These are phyloP conservation scores for Protomyces arabidopsidicola DNA, from an alignment of 1,139 yeast genomes.

Conservation along the genomic window DNA sequence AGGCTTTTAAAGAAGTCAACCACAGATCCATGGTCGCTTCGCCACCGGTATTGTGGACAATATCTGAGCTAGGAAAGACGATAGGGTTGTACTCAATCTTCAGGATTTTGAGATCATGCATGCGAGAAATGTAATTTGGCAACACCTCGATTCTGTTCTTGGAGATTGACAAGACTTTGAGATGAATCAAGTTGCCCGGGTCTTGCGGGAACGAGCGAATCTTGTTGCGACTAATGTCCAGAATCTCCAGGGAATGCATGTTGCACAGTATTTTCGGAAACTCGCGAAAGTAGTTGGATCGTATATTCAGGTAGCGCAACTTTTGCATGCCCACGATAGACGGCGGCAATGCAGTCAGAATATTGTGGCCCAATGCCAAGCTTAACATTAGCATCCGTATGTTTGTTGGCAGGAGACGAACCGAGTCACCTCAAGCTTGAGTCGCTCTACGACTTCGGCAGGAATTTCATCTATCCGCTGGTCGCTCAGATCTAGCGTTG, in stretches of 20 bases:
- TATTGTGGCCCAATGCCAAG: slow-evolving; percentile 28
- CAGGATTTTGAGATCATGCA: slow-evolving; percentile 55
- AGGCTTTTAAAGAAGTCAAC: slow-evolving; percentile 49
- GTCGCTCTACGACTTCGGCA: slow-evolving; percentile 43
- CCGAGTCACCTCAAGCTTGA: slow-evolving; percentile 48
- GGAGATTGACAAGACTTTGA: slow-evolving; percentile 55
- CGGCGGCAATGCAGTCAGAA: slow-evolving; percentile 28
- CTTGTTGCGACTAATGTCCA: slow-evolving; percentile 62
- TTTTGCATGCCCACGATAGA: slow-evolving; percentile 45
- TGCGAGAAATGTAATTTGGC: slow-evolving; percentile 53
- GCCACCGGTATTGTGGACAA: slow-evolving; percentile 38
- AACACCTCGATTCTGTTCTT: slow-evolving; percentile 57
- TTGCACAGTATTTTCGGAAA: slow-evolving; percentile 51
- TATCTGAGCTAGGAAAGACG: slow-evolving; percentile 47
- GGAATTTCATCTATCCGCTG: slow-evolving; percentile 41
- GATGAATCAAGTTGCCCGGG: slow-evolving; percentile 42
- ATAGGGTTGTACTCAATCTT: slow-evolving; percentile 70
- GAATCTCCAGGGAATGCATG: slow-evolving; percentile 53
- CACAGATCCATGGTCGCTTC: slow-evolving; percentile 50
- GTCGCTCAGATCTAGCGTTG: slow-evolving; percentile 36
- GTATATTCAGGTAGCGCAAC: slow-evolving; percentile 61
- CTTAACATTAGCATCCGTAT: slow-evolving; percentile 2
- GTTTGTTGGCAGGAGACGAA: slow-evolving; percentile 23
- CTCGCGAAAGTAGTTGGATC: slow-evolving; percentile 52
- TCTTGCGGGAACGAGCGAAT: slow-evolving; percentile 47